Evolutionary conservation across 768 basidiomycete species (phyloP), one percentile per base, ranked within the genome.

Genomic region (Suillus weaverae): DNA sequence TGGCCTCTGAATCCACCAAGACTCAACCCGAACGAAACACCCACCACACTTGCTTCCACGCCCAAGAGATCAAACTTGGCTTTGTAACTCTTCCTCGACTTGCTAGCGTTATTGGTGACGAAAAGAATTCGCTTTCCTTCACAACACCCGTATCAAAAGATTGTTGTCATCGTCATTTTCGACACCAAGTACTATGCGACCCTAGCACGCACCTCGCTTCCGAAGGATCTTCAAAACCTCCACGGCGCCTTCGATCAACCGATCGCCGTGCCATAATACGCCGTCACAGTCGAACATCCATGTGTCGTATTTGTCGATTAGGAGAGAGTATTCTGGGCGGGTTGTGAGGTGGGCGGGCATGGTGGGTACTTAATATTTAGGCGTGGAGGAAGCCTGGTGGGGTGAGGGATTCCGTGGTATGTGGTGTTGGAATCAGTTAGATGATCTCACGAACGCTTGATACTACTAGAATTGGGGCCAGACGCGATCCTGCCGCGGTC

Each of bases 221-320:
- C 95, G 86, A 68, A 97, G 80, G 64, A 89, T 78, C 56, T 82
- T 78, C 68, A 98, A 81, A 22, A 94, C 92, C 53, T 94, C 86
- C 48, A 86, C 77, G 3, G 88, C 90, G 10, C 94, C 94, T 18
- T 93, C 89, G 69, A 96, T 86, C 36, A 91, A 80, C 56, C 83
- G 81, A 76, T 91, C 90, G 18, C 92, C 95, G 63, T 89, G 87
- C 93, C 96, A 98, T 39, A 98, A 82, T 26, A 98, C 96, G 16
- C 95, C 96, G 73, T 98, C 95, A 73, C 96, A 98, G 77, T 98
- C 95, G 68, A 97, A 92, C 78, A 98, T 84, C 89, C 95, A 97
- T 33, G 95, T 97, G 74, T 98, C 95, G 74, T 91, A 95, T 72
- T 85, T 81, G 70, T 85, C 80, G 68, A 89, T 67, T 35, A 89